Base-by-base conservation (phyloP, 345 rosid species). In the Linum tenue region DNA sequence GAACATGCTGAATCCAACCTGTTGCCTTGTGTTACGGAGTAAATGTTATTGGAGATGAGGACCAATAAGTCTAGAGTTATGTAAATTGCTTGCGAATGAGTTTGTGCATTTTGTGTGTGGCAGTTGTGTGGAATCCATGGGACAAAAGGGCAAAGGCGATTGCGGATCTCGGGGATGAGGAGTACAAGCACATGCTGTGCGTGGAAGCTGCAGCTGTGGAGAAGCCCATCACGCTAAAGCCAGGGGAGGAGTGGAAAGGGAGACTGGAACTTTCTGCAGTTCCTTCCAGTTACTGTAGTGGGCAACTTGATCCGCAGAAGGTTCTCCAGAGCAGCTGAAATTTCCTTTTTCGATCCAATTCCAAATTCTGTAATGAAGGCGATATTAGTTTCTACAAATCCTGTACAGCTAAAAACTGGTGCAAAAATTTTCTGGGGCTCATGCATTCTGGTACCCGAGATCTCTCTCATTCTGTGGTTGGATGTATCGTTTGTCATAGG, bases 111-210 rank as follows among this genome's bases (percentile, higher is more conserved):
- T 4, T 41, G 5, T 41, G 5, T 41, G 44, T 8, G 6, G 53
- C 66, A 71, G 75, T 62, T 44, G 75, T 72, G 2, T 72, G 75
- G 75, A 72, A 72, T 57, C 76, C 76, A 38, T 72, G 76, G 76
- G 71, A 67, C 38, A 72, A 72, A 70, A 72, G 59, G 37, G 68
- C 76, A 48, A 72, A 72, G 64, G 76, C 68, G 0, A 72, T 72
- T 66, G 55, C 2, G 37, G 72, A 72, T 58, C 67, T 72, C 37
- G 75, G 71, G 1, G 75, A 62, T 6, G 75, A 67, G 4, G 75
- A 67, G 16, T 72, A 72, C 14, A 72, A 72, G 39, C 67, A 72
- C 4, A 67, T 72, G 71, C 59, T 72, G 4, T 67, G 72, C 7
- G 68, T 67, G 3, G 61, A 67, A 38, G 76, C 68, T 36, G 68